Conservation (phyloP, 768 basidiomycete species). For the Rhodotorula kratochvilovae region DNA sequence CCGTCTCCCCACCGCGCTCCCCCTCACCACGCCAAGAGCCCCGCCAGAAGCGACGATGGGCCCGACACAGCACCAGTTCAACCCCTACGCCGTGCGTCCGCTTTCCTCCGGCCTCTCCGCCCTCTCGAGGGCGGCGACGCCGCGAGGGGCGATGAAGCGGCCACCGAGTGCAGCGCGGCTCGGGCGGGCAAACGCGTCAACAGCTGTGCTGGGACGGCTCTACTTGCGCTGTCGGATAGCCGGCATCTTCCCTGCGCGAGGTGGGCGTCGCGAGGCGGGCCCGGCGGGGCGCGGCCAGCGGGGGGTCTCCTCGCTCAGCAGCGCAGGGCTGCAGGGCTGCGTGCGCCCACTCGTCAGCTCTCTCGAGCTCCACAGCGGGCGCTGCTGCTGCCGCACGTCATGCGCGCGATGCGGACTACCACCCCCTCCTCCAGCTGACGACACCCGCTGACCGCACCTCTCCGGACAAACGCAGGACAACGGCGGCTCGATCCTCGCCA, state of each 20-base stretch:
- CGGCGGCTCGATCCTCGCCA: constrained; percentile 85
- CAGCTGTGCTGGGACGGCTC: too few species aligned
- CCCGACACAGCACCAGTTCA: constrained; percentile 27
- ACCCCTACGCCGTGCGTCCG: constrained; percentile 25
- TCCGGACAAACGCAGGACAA: constrained; percentile 51
- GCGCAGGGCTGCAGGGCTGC: too few species aligned
- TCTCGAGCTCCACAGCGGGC: too few species aligned
- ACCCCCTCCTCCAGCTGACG: background rate
- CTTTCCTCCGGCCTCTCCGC: background rate
- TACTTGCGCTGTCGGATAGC: too few species aligned
- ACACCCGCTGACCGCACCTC: background rate
- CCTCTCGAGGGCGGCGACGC: background rate
- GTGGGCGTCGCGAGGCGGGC: too few species aligned
- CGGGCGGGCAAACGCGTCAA: too few species aligned
- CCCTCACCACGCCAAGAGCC: too few species aligned
- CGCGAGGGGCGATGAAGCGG: background rate
- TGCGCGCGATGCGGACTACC: background rate
- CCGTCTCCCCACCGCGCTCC: background rate
- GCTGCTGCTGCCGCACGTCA: background rate
- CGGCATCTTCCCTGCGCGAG: too few species aligned
- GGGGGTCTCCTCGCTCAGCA: too few species aligned
- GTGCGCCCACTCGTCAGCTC: too few species aligned
- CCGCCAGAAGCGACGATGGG: background rate
- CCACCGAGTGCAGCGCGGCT: too few species aligned
- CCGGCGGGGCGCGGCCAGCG: too few species aligned